Conservation (phyloP, 371 early-diverging fungal genomes). For the Mucor circinelloides region DNA sequence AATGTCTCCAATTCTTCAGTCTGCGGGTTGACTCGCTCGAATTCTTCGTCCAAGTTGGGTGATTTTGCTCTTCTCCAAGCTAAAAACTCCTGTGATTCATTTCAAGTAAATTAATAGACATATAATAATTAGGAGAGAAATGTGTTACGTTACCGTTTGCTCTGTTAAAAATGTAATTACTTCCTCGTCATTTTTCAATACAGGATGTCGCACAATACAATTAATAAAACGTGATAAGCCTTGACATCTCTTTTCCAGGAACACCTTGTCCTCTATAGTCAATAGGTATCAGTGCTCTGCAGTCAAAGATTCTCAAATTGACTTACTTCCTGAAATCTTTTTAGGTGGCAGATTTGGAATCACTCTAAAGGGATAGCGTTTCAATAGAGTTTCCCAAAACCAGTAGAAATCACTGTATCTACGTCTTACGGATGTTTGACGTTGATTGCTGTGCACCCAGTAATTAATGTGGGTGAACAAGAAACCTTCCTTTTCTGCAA, state of each 20-base stretch:
- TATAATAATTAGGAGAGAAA: neutral
- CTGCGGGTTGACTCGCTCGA: slow-evolving; percentile 30
- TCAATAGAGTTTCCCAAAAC: slow-evolving; percentile 42
- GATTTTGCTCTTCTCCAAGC: slow-evolving; percentile 46
- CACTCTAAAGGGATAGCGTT: slow-evolving; percentile 47
- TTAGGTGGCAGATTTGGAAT: slow-evolving; percentile 52
- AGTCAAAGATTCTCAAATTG: neutral
- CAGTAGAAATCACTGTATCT: slow-evolving; percentile 55
- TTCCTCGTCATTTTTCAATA: slow-evolving; percentile 62
- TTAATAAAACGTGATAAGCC: slow-evolving; percentile 75
- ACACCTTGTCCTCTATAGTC: slow-evolving; percentile 60
- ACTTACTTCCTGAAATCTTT: slow-evolving; percentile 46
- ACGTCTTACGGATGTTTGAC: slow-evolving; percentile 41
- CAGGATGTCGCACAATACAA: slow-evolving; percentile 74
- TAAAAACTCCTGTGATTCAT: slow-evolving; percentile 25
- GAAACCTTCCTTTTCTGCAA: slow-evolving; percentile 70
- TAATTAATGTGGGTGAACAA: slow-evolving; percentile 54
- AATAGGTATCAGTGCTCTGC: neutral
- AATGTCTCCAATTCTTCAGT: slow-evolving; percentile 23
- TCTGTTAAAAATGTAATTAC: slow-evolving; percentile 68
- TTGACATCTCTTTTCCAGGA: slow-evolving; percentile 69
- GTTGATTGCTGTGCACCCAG: slow-evolving; percentile 43
- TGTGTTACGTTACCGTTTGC: slow-evolving; percentile 52
- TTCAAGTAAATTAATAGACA: neutral
- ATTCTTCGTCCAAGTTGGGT: slow-evolving; percentile 46